A percentile compares a stretch with the other conserved stretches of the same genome.
Conservation (phyloP, 2,329 filamentous ascomycete species). For the Trichothecium sympodiale region DNA sequence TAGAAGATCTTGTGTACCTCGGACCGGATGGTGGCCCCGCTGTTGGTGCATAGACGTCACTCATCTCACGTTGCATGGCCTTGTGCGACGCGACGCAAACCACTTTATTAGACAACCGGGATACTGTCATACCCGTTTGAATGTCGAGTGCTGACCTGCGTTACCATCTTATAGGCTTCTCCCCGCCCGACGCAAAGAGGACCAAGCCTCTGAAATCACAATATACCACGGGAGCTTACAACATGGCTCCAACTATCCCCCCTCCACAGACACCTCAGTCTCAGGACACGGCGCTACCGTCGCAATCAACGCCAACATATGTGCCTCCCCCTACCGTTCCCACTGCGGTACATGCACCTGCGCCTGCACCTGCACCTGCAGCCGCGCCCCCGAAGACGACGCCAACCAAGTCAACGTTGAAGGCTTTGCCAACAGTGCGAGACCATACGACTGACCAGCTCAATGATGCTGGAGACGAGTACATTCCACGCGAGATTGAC, state of each 20-base stretch:
- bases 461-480: constrained; percentile 81
- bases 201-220: no score
- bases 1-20: constrained; percentile 20
- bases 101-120: constrained; percentile 10
- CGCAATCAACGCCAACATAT: constrained; percentile 20
- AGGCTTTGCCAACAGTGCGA: constrained; percentile 87
- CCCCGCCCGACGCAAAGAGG: no score
- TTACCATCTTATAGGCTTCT: no score
- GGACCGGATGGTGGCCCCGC: constrained; percentile 8
- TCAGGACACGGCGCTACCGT: constrained; percentile 32
- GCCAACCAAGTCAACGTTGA: constrained; percentile 73
- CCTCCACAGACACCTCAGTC: constrained; percentile 47
- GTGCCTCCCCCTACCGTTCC: constrained; percentile 11
- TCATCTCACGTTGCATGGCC: constrained; percentile 17
- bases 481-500: constrained; percentile 85
- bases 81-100: constrained; percentile 18
- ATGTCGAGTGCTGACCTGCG: no score
- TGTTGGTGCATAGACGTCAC: not conserved
- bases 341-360: constrained; percentile 20
- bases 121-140: constrained; percentile 4
- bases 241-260: constrained; percentile 21
- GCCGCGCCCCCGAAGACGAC: constrained; percentile 65
- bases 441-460: constrained; percentile 97
- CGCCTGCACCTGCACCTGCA: constrained; percentile 21
- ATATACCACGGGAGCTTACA: not conserved